Conservation (phyloP, 2,329 filamentous ascomycete species). For the Stachybotrys elegans region DNA sequence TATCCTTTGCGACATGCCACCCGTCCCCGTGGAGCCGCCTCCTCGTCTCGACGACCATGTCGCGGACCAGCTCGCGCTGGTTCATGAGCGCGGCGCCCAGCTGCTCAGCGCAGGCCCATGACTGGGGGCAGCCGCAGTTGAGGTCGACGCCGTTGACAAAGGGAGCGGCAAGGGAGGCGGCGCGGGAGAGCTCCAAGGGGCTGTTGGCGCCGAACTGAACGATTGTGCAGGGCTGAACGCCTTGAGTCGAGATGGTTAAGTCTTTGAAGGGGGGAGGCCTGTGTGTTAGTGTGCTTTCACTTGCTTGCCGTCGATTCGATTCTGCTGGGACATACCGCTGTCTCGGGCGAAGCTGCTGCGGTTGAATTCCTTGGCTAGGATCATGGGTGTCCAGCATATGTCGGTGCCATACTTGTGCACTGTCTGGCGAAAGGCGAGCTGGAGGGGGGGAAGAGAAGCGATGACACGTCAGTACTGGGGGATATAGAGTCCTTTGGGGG, state of each 20-base stretch:
- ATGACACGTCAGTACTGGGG: background rate
- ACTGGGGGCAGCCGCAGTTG: constrained; percentile 70
- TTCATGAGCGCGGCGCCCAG: constrained; percentile 68
- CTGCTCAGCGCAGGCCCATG: constrained; percentile 64
- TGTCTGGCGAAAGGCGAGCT: constrained; percentile 66
- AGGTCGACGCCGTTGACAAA: constrained; percentile 61
- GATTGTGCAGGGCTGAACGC: constrained; percentile 53
- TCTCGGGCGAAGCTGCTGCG: constrained; percentile 54
- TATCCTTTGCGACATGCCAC: constrained; percentile 42
- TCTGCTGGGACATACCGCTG: constrained; percentile 40
- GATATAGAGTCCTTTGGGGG: background rate
- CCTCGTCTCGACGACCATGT: constrained; percentile 58
- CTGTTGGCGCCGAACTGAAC: constrained; percentile 63
- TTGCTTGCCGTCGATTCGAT: no score
- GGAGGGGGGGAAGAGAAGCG: constrained; percentile 7
- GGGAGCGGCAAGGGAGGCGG: constrained; percentile 56
- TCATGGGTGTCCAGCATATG: constrained; percentile 68
- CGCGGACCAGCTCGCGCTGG: constrained; percentile 56
- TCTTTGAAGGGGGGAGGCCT: no score
- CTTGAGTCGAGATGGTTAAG: constrained; percentile 53
- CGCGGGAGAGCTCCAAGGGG: constrained; percentile 56
- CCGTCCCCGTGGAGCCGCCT: constrained; percentile 44
- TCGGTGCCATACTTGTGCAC: constrained; percentile 61
- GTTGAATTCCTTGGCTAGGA: constrained; percentile 65
- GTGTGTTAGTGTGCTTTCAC: no score